Base-by-base conservation (phyloP, 345 rosid genomes). In the Atalantia buxifolia region DNA sequence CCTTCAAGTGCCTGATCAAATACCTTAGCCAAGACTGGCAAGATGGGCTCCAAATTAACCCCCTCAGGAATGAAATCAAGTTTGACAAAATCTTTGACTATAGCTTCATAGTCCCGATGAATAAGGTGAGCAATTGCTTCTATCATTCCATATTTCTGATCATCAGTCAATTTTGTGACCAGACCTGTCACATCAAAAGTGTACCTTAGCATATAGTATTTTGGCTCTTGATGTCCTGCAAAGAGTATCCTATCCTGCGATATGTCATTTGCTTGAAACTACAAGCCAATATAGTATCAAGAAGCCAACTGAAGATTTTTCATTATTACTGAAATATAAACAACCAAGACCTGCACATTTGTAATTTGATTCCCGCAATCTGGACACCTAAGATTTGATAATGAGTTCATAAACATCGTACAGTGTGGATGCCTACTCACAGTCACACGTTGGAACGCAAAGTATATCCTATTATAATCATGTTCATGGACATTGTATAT, bases 1-100 rank as follows among this genome's bases (percentile, higher is more conserved):
- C 97, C 99, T 90, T 95, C 99, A 63, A 92, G 97, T 72, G 99
- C 99, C 87, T 95, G 99, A 88, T 95, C 98, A 82, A 95, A 95
- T 79, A 95, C 99, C 87, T 89, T 95, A 61, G 93, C 99, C 74
- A 95, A 87, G 78, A 95, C 97, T 16, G 99, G 99, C 85, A 93
- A 74, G 80, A 95, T 95, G 24, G 98, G 99, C 69, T 86, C 93
- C 88, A 93, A 88, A 91, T 95, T 95, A 81, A 93, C 98, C 69
- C 99, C 99, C 66, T 92, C 94, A 1, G 99, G 91, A 72, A 95
- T 95, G 83, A 95, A 95, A 85, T 74, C 98, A 79, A 95, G 99
- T 79, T 91, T 93, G 53, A 95, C 99, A 79, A 95, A 95, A 84
- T 95, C 98, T 78, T 90, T 95, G 30, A 95, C 98, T 80, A 95